phyloP scores from a whole-genome alignment of 129 eudicot genomes.

The Gnaphalium uliginosum region DNA sequence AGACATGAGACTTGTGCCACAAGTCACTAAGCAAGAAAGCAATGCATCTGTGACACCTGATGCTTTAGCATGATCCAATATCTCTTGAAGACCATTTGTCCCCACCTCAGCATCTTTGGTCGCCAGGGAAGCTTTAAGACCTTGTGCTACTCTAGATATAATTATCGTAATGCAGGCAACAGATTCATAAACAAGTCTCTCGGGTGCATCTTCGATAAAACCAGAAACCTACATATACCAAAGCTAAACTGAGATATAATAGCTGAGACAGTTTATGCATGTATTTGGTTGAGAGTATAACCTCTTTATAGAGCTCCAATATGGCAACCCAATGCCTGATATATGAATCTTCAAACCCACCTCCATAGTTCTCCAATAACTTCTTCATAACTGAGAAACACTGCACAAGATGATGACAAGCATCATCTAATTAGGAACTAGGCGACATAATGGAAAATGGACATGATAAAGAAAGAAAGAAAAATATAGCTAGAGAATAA shows the following conservation, averaged over 20 bases:
- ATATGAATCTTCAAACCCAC: conserved; percentile 59
- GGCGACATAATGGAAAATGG: too few species aligned
- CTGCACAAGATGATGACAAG: conserved; percentile 42
- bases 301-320: conserved; percentile 74
- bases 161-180: conserved; percentile 71
- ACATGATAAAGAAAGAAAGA: too few species aligned
- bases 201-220: conserved; percentile 60
- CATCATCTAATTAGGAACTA: too few species aligned
- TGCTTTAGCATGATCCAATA: conserved; percentile 69
- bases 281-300: conserved; percentile 28
- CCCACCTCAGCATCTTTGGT: conserved; percentile 44
- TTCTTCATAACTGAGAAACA: conserved; percentile 62
- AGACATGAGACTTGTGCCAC: conserved; percentile 86
- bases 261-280: too few species aligned
- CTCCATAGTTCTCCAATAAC: conserved; percentile 58
- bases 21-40: conserved; percentile 61
- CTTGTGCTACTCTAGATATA: conserved; percentile 60
- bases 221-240: conserved; percentile 51
- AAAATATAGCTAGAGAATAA: too few species aligned
- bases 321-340: conserved; percentile 73
- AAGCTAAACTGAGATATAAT: conserved; percentile 10
- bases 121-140: conserved; percentile 53
- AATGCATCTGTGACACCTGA: conserved; percentile 57
- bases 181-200: conserved; percentile 68
- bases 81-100: conserved; percentile 50